Base-by-base conservation (phyloP, 1,139 yeast species). In the Hemisphaericaspora subhashii region DNA sequence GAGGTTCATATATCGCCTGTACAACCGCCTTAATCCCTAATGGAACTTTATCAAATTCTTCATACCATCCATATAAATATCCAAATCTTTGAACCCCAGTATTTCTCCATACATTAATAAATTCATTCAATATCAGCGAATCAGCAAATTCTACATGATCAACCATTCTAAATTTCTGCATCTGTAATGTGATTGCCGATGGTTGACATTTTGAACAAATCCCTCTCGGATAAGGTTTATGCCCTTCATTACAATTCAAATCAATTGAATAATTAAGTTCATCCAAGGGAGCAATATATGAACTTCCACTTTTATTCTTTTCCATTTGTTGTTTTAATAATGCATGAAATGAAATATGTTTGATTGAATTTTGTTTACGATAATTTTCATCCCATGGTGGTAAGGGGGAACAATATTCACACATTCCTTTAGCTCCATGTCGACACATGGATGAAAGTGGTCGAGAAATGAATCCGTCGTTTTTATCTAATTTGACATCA, bases 131-230 rank as follows among this genome's bases (percentile, higher is more conserved):
- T 25, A 89, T 76, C 4, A 72, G 68, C 33, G 89, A 79, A 45
- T 79, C 80, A 14, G 89, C 81, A 61, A 90, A 86, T 60, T 92
- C 98, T 22, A 92, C 94, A 65, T 94, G 98, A 61, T 94, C 99
- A 15, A 94, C 96, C 96, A 92, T 87, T 54, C 99, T 77, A 60
- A 86, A 94, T 35, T 76, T 72, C 60, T 94, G 98, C 58, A 83
- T 90, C 58, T 86, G 95, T 46, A 94, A 70, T 0, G 98, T 89
- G 42, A 94, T 88, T 0, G 96, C 95, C 1, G 96, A 81, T 0
- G 98, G 98, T 60, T 90, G 98, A 61, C 98, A 92, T 60, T 89
- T 88, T n/a, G 96, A 85, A 57, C 98, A 92, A 48, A 92, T 89
- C 0, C 98, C 97, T 39, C 71, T 75, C 1, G 98, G 98, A 85